Percentiles rank a stretch among this genome's conserved stretches.
phyloP scores from a whole-genome alignment of 495 filamentous ascomycete genomes.

The Penicillium antarcticum region DNA sequence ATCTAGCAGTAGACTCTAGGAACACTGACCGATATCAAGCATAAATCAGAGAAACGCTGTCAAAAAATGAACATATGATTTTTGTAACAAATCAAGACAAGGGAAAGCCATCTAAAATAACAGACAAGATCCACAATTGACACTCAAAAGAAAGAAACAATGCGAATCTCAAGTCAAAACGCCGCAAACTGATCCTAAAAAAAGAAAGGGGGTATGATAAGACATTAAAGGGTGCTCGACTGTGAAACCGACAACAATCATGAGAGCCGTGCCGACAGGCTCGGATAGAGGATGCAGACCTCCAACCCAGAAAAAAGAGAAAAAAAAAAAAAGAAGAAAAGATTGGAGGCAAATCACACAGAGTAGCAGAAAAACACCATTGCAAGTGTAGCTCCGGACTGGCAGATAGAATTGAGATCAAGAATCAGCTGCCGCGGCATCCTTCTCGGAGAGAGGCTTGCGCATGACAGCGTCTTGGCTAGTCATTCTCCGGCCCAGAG shows the following conservation, averaged over 20 bases:
- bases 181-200: conserved; percentile 6
- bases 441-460: conserved; percentile 50
- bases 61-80: not conserved
- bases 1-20: too few species aligned
- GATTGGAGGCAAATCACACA: not conserved
- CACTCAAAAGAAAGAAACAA: conserved; percentile 4
- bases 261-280: conserved; percentile 4
- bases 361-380: not conserved
- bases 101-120: not conserved
- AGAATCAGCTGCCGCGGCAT: conserved; percentile 27
- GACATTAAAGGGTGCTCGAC: conserved; percentile 7
- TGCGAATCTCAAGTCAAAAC: conserved; percentile 15
- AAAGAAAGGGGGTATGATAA: conserved; percentile 21
- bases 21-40: too few species aligned
- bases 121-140: conserved; percentile 2
- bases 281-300: not conserved
- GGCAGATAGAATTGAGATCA: conserved; percentile 1
- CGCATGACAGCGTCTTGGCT: conserved; percentile 89
- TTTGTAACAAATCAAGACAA: conserved; percentile 4
- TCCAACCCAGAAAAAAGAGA: not conserved
- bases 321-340: conserved; percentile 6
- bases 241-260: conserved; percentile 8
- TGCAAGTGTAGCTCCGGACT: not conserved
- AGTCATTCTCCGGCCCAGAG: conserved; percentile 83
- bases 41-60: not conserved